A percentile compares a stretch with the other conserved stretches of the same genome.
These are phyloP conservation scores for Cercospora zeina DNA, from an alignment of 2,329 filamentous ascomycete genomes.

Conservation along the genomic window DNA sequence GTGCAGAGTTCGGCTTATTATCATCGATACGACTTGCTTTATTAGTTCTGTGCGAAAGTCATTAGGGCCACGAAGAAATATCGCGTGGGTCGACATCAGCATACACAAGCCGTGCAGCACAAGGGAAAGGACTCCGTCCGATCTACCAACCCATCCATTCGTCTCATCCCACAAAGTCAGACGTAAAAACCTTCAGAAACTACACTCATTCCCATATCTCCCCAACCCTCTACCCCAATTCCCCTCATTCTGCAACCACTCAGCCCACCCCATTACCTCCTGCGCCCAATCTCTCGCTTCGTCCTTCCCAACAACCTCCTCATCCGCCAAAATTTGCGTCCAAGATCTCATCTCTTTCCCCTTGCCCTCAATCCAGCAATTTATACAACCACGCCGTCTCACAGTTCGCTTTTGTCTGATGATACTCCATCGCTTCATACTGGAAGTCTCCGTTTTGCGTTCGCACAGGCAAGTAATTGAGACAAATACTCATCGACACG, in stretches of 20 bases:
- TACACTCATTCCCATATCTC: background rate
- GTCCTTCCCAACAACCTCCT: background rate
- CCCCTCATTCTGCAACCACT: background rate
- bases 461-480: slow-evolving; percentile 7
- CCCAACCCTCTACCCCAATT: background rate
- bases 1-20: no score
- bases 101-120: no score
- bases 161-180: no score
- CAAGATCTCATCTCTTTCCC: background rate
- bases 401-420: slow-evolving; percentile 10
- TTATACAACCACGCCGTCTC: slow-evolving; percentile 12
- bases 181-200: no score
- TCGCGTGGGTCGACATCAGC: no score
- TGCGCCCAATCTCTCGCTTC: slow-evolving; percentile 1
- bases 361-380: slow-evolving; percentile 13
- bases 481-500: background rate
- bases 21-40: no score
- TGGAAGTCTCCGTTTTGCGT: slow-evolving; percentile 2
- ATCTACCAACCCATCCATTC: no score
- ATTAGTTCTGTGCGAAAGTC: no score
- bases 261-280: background rate
- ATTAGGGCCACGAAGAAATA: no score
- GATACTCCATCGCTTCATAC: slow-evolving; percentile 11
- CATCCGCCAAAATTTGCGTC: background rate
- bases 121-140: no score